Base-by-base conservation (phyloP, 495 filamentous ascomycete species). In the Lophium mytilinum region DNA sequence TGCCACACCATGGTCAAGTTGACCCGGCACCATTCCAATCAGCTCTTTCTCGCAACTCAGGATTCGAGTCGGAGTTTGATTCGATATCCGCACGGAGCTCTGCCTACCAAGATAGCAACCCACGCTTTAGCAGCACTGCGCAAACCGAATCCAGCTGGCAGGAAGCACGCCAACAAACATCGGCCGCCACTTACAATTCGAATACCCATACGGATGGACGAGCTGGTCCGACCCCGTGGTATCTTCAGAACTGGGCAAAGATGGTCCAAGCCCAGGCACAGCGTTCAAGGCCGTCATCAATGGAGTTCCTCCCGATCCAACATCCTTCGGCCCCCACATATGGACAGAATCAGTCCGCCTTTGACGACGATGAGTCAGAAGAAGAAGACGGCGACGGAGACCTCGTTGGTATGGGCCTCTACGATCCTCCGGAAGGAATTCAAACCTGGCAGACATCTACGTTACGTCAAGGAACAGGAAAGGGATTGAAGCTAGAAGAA, bases 401-500 rank as follows among this genome's bases (percentile, higher is more conserved):
- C 62, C 74, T 94, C 1, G 82, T 90, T 18, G 89, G 87, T 18
- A 85, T 94, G 83, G 89, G 89, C 10, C 77, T 94, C 1, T 92
- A 94, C 72, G 88, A 86, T 65, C 70, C 80, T 34, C 84, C 84
- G 8, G 80, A 79, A 74, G 43, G 77, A 76, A 15, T 62, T 68
- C 36, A 67, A 64, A 11, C 71, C 65, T 64, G 68, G 69, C 30
- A 63, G 54, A 17, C 56, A 55, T 11, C 69, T 68, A 61, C 43
- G 52, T 37, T 68, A 61, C 35, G 53, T 8, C 47, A 61, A 52
- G 48, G 62, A 4, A 71, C 74, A 11, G 87, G 87, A 41, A 87
- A 87, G 65, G 88, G 87, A 0, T 70, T 91, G 63, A 94, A 91
- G 65, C 73, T 94, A 12, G 88, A 91, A 73, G 88, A 92, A 58